Base-by-base conservation (phyloP, 2,329 filamentous ascomycete genomes). In the Xylaria sp. region DNA sequence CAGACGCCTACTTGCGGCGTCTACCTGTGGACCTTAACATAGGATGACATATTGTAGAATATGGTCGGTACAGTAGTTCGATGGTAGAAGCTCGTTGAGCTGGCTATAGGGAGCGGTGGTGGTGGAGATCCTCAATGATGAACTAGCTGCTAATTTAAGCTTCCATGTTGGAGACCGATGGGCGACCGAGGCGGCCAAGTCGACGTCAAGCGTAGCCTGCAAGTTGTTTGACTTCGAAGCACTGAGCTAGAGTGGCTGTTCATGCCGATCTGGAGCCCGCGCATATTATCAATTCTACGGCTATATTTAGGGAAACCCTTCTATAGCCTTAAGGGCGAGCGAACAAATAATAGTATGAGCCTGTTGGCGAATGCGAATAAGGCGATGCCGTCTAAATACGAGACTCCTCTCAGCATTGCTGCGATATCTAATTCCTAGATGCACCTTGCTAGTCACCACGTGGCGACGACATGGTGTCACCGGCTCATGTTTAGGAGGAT, bases 341-440 rank as follows among this genome's bases (percentile, higher is more conserved):
- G 41, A 20, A 58, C 9, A 31, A 31, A 25, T 4, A 62, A 20
- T 20, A 39, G 36, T 10, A 23, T 31, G 36, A 41, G 33, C 18
- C 25, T 25, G 12, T 9, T 46, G 41, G 41, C 41, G 41, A 46
- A 66, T 60, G 59, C 28, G 20, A 36, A 13, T 28, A 46, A 43
- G 9, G 23, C 25, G 49, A 33, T 41, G 49, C 43, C 25, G 49
- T 54, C 49, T 43, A 56, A 62, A 52, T 48, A 41, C 48, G 55
- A 36, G 28, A 55, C 62, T 63, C 23, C 67, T 23, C 43, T 25
- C 2, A 20, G n/a, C 12, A 55, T 60, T 20, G 48, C 39, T 18
- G 55, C 60, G 41, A 15, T n/a, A 46, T 46, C 28, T 55, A 8
- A 48, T 55, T 57, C 20, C 51, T 41, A 58, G 20, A 54, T 43